Percentiles rank a stretch among this genome's conserved stretches.
Conservation (phyloP, 441 rosid genomes). For the Daphne laureola region DNA sequence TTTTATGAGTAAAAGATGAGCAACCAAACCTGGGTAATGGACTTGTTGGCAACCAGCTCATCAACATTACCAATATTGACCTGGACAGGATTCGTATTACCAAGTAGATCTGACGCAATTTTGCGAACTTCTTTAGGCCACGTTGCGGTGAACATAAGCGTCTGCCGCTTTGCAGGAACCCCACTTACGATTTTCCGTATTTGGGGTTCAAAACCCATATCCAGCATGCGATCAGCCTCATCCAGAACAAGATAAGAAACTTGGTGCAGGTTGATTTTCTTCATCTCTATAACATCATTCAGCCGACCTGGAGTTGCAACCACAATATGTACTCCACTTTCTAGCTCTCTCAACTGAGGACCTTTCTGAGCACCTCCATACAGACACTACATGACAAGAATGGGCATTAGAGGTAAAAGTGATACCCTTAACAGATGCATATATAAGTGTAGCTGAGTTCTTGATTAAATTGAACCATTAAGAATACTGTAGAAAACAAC, state of each 20-base stretch:
- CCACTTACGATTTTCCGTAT: conserved; percentile 92
- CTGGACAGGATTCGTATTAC: conserved; percentile 93
- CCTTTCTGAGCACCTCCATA: conserved; percentile 99
- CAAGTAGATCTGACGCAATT: conserved; percentile 91
- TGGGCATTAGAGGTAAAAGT: background rate
- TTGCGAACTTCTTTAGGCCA: conserved; percentile 98
- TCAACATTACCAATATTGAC: no score
- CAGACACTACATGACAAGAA: conserved; percentile 51
- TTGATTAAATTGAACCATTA: no score
- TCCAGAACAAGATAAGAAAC: conserved; percentile 93
- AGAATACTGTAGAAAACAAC: no score
- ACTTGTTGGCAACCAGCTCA: no score
- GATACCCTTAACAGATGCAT: background rate
- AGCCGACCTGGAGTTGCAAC: conserved; percentile 99
- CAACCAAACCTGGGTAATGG: conserved; percentile 71
- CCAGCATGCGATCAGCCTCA: conserved; percentile 99
- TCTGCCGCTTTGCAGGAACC: conserved; percentile 88
- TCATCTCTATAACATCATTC: conserved; percentile 98
- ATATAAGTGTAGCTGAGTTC: no score
- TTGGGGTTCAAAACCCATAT: conserved; percentile 99
- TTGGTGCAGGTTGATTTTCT: conserved; percentile 77
- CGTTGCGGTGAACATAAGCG: conserved; percentile 97
- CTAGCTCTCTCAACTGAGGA: conserved; percentile 85
- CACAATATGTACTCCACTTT: conserved; percentile 89
- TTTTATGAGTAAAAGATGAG: conserved; percentile 4